Evolutionary conservation across 176 grass and related monocot genomes (phyloP).

Genomic region (Chloris gayana): DNA sequence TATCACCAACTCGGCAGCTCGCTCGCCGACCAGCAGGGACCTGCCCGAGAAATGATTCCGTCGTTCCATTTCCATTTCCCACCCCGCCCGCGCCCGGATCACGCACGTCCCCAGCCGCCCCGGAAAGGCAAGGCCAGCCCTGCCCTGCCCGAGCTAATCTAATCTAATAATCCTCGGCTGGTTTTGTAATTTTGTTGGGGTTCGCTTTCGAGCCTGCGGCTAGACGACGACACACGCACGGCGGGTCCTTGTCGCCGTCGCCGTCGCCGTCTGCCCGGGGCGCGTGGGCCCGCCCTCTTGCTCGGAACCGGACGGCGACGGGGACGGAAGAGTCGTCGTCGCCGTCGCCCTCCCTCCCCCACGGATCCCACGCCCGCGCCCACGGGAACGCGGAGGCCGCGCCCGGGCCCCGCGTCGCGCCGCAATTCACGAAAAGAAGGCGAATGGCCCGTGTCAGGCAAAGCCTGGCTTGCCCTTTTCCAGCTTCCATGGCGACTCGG

Average conservation of each 20-base stretch:
- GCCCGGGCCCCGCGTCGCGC: neutral
- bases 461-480: neutral
- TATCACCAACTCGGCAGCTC: neutral
- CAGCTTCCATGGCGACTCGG: slow-evolving; percentile 12
- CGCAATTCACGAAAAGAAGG: neutral
- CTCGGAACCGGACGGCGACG: neutral
- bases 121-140: neutral
- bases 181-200: too few species aligned
- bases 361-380: neutral
- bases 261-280: neutral
- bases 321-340: neutral
- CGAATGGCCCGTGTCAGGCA: neutral
- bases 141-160: neutral
- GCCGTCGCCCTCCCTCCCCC: neutral
- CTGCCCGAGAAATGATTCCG: too few species aligned
- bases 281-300: neutral
- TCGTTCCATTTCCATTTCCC: neutral
- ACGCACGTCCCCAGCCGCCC: neutral
- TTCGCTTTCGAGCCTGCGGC: too few species aligned
- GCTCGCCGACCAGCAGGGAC: too few species aligned
- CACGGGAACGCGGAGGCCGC: neutral
- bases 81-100: neutral
- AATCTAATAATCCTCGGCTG: neutral
- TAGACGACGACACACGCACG: neutral
- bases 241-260: neutral